These are phyloP conservation scores for Fusarium beomiforme DNA, from an alignment of 2,329 filamentous ascomycete genomes.

Conservation along the genomic window DNA sequence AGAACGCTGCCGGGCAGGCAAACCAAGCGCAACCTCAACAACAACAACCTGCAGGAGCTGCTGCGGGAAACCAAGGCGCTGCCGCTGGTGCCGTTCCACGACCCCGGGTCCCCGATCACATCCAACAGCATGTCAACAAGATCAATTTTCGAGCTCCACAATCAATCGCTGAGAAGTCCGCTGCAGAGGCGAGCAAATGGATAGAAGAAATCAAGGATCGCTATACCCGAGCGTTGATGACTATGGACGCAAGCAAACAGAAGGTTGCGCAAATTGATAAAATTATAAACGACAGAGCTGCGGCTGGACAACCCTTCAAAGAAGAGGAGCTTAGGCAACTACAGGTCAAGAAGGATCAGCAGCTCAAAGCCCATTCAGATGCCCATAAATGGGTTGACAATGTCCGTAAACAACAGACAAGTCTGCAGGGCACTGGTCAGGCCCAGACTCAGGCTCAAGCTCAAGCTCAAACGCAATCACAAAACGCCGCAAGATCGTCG, in stretches of 20 bases:
- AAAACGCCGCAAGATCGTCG: constrained; percentile 27
- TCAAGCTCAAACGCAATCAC: background rate
- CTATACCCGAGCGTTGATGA: constrained; percentile 59
- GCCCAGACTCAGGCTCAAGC: constrained; percentile 31
- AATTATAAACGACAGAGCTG: constrained; percentile 53
- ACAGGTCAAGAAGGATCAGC: constrained; percentile 55
- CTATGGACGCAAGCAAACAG: constrained; percentile 59
- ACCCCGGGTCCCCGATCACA: constrained; percentile 53
- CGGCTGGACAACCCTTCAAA: constrained; percentile 55
- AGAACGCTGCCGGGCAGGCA: constrained; percentile 29
- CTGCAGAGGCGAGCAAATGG: constrained; percentile 60
- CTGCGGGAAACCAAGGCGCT: constrained; percentile 18
- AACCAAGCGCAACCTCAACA: constrained; percentile 37
- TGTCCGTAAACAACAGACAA: constrained; percentile 58
- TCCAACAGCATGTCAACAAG: constrained; percentile 59
- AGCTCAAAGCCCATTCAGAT: constrained; percentile 57
- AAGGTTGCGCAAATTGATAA: constrained; percentile 56
- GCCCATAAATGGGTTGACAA: constrained; percentile 59
- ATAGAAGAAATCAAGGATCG: constrained; percentile 57
- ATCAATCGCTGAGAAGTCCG: constrained; percentile 52
- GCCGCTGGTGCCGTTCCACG: constrained; percentile 39
- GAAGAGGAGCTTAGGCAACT: constrained; percentile 59
- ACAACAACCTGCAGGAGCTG: constrained; percentile 18
- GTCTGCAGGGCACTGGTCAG: constrained; percentile 44
- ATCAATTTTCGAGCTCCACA: constrained; percentile 59